Base-by-base conservation (phyloP, 805 yeast genomes). In the Vanderwaltozyma verrucispora region DNA sequence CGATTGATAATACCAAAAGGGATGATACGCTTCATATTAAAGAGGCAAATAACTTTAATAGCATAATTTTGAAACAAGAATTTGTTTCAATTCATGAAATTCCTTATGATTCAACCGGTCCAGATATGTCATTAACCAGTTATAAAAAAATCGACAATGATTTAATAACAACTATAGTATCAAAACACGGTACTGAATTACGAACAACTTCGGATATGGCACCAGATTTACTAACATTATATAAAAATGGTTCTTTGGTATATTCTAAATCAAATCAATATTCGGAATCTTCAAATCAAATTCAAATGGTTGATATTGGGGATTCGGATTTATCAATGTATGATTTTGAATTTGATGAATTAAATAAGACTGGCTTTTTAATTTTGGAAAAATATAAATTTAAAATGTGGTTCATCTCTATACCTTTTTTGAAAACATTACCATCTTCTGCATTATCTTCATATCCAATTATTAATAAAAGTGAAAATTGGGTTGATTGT, bases 331-430 rank as follows among this genome's bases (percentile, higher is more conserved):
- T 81, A 38, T 82, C 83, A 50, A 76, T 82, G 78, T 82, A 81
- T 53, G 89, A 81, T 56, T 80, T 78, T 56, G 89, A 81, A 53
- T 81, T 82, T 56, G 78, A 76, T 44, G 82, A 75, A 40, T 62
- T 59, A 15, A 65, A 65, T 6, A 65, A 65, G 18, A 69, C 65
- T 38, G 92, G 89, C 0, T 80, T 73, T 48, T 60, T 80, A 32
- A 77, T 80, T 11, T 51, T 81, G 21, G 88, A 81, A 49, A 62
- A 78, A 47, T 67, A 73, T 45, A 70, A 69, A 41, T 64, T 68
- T 38, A 75, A 75, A 31, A 72, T 71, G 41, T 64, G 81, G 60
- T 69, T 79, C 6, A 75, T 80, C 39, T 62, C 80, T 30, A 55
- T 65, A 49, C 60, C 77, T 59, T 37, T 58, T 16, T n/a, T 23